phyloP scores from a whole-genome alignment of 2,329 filamentous ascomycete genomes.

The Monosporascus sp. region DNA sequence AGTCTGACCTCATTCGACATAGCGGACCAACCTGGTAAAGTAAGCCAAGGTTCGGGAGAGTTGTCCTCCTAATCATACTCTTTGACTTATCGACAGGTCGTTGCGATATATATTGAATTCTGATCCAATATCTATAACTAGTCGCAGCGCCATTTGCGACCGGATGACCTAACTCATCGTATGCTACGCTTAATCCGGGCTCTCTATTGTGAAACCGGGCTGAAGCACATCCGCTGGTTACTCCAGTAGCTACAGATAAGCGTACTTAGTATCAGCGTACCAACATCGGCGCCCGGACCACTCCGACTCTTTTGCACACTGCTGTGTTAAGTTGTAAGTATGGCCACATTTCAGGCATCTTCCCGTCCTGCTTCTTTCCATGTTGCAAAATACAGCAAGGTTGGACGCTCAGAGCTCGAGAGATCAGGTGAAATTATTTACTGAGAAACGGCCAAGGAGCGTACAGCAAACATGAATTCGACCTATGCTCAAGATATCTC shows the following conservation, averaged over 20 bases:
- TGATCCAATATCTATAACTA: too few species aligned
- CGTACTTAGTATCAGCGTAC: not conserved
- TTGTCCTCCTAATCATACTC: too few species aligned
- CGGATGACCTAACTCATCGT: not conserved
- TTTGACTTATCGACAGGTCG: too few species aligned
- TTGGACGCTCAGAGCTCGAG: not conserved
- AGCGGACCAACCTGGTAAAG: too few species aligned
- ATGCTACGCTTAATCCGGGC: not conserved
- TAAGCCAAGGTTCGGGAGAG: too few species aligned
- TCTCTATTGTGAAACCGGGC: not conserved
- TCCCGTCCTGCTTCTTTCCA: not conserved
- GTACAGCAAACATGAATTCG: not conserved
- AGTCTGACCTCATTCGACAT: too few species aligned
- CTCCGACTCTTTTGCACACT: too few species aligned
- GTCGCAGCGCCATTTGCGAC: too few species aligned
- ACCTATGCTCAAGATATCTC: not conserved
- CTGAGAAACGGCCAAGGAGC: too few species aligned
- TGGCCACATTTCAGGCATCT: not conserved
- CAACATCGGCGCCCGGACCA: too few species aligned
- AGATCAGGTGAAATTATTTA: not conserved
- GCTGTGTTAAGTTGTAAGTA: too few species aligned
- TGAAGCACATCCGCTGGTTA: not conserved
- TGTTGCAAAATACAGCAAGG: not conserved
- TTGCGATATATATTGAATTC: too few species aligned
- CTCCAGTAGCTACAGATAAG: not conserved